phyloP scores from a whole-genome alignment of 108 stramenopile genomes.

The Cyclostephanos invisitatus region DNA sequence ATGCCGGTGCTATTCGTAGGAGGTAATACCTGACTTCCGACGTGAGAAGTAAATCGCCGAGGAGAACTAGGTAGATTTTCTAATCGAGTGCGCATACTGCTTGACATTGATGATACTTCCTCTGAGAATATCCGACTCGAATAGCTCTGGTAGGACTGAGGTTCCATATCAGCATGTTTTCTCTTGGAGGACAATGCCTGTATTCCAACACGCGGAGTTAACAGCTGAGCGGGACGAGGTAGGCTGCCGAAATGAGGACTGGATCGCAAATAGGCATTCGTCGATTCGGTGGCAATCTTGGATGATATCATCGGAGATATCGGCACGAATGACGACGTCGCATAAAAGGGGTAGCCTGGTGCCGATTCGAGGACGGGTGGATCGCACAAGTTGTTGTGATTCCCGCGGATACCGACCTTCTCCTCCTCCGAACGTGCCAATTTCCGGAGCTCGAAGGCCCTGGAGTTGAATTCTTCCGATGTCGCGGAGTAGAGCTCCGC shows the following conservation, averaged over 20 bases:
- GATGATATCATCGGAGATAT: conserved; percentile 6
- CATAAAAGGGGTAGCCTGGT: not conserved
- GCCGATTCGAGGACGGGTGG: not conserved
- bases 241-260: too few relatives aligned
- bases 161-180: not conserved
- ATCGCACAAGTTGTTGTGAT: not conserved
- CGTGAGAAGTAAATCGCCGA: too few relatives aligned
- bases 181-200: too few relatives aligned
- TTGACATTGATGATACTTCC: not conserved
- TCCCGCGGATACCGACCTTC: not conserved
- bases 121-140: not conserved
- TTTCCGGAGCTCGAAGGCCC: conserved; percentile 2
- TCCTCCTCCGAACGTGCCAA: conserved; percentile 6
- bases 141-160: not conserved
- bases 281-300: not conserved
- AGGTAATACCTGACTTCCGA: too few relatives aligned
- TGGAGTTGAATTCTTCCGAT: not conserved
- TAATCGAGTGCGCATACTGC: not conserved
- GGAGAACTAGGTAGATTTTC: not conserved
- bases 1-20: not conserved
- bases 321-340: conserved; percentile 3
- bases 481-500: not conserved
- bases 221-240: too few relatives aligned
- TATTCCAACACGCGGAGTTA: too few relatives aligned
- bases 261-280: not conserved